phyloP scores from a whole-genome alignment of 1,139 yeast genomes.

The Suhomyces taliae region DNA sequence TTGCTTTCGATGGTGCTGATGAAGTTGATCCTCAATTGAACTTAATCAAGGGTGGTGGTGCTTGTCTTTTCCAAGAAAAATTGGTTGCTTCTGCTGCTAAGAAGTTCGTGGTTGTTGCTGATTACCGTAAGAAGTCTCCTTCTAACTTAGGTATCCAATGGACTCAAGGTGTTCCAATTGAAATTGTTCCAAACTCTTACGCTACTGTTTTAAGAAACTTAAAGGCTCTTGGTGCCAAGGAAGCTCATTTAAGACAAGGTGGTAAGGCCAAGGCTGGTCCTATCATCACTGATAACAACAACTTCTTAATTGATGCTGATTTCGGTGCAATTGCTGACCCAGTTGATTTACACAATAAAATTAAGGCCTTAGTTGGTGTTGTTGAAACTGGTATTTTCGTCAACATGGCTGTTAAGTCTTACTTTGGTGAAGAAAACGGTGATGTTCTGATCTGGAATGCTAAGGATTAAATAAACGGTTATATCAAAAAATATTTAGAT shows the following conservation, averaged over 20 bases:
- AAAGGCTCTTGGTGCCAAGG: constrained; percentile 61
- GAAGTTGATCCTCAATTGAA: constrained; percentile 82
- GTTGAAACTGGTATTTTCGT: constrained; percentile 95
- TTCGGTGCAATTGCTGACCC: constrained; percentile 78
- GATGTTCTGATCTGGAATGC: constrained; percentile 39
- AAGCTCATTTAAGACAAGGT: constrained; percentile 76
- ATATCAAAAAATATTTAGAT: neutral
- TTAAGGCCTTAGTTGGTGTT: constrained; percentile 85
- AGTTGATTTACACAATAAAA: constrained; percentile 53
- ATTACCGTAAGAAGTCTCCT: constrained; percentile 77
- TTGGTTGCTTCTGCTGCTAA: constrained; percentile 82
- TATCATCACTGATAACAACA: constrained; percentile 94
- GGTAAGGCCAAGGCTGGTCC: constrained; percentile 96
- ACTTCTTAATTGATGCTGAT: constrained; percentile 89
- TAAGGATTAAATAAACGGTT: neutral
- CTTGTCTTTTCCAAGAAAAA: constrained; percentile 95
- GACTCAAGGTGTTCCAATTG: constrained; percentile 93
- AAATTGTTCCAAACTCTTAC: constrained; percentile 87
- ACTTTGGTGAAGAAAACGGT: constrained; percentile 85
- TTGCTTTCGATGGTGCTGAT: constrained; percentile 98
- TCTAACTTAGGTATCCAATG: constrained; percentile 70
- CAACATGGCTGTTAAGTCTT: constrained; percentile 69
- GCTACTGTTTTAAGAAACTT: constrained; percentile 72
- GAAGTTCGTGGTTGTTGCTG: constrained; percentile 86
- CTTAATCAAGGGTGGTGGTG: constrained; percentile 98